A percentile compares a stretch with the other conserved stretches of the same genome.
phyloP scores from a whole-genome alignment of 2,329 filamentous ascomycete species.

The Pestalotiopsis sp. region DNA sequence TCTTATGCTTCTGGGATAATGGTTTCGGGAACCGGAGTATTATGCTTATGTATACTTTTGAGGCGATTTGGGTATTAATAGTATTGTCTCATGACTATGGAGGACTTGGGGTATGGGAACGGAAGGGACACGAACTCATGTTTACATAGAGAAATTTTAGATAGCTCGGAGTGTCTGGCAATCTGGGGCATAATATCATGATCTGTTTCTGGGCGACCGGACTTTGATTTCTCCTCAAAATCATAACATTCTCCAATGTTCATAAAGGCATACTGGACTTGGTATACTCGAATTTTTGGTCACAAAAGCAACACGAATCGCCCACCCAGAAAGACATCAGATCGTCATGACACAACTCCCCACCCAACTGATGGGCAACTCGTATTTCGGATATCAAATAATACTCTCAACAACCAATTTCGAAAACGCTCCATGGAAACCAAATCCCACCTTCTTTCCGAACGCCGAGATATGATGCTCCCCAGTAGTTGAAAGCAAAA shows the following conservation, averaged over 20 bases:
- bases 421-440: not conserved
- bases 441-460: not conserved
- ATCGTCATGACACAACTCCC: not conserved
- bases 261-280: too few species aligned
- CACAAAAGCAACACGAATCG: too few species aligned
- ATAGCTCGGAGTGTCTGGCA: not conserved
- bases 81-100: not conserved
- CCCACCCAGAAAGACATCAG: not conserved
- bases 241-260: not conserved
- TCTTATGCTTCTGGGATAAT: not conserved
- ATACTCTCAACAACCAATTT: not conserved
- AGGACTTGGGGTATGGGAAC: not conserved
- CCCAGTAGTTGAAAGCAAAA: not conserved
- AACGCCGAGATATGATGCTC: constrained; percentile 3
- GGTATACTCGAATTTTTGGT: too few species aligned
- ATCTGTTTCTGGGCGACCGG: too few species aligned
- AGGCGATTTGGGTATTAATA: too few species aligned
- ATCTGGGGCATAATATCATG: not conserved
- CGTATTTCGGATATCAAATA: constrained; percentile 1
- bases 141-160: not conserved
- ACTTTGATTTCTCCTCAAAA: not conserved
- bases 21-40: too few species aligned
- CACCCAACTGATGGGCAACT: not conserved
- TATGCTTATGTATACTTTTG: too few species aligned
- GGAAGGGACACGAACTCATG: not conserved